Evolutionary conservation across 176 grass and related monocot species (phyloP).

Genomic region (Saccharum spontaneum): DNA sequence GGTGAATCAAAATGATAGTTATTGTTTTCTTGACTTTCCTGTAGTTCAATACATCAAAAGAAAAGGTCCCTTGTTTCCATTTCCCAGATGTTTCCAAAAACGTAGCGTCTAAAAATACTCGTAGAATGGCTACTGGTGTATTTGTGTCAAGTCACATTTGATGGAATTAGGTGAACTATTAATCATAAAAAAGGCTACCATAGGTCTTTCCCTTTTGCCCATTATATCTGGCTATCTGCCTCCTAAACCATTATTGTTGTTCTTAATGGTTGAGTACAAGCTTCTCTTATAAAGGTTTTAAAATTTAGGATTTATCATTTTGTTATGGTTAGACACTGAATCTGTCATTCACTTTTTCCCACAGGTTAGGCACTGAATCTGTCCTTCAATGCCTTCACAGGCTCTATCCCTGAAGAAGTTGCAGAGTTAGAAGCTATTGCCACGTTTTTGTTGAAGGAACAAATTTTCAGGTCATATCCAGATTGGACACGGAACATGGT

Average conservation of each 20-base stretch:
- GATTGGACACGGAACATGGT: background rate
- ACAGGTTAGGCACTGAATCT: background rate
- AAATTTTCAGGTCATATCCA: background rate
- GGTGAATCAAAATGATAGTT: slow-evolving; percentile 4
- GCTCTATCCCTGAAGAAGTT: background rate
- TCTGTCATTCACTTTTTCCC: background rate
- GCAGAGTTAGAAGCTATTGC: background rate
- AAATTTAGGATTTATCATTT: slow-evolving; percentile 8
- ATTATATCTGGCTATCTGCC: background rate
- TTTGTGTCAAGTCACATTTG: slow-evolving; percentile 1
- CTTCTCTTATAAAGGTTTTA: slow-evolving; percentile 22
- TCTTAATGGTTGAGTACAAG: slow-evolving; percentile 17
- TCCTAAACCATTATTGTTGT: slow-evolving; percentile 13
- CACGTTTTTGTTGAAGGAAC: background rate
- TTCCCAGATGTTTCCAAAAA: background rate
- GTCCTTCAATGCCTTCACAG: background rate
- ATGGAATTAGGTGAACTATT: background rate
- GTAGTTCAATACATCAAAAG: slow-evolving; percentile 18
- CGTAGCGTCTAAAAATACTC: background rate
- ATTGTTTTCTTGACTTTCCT: slow-evolving; percentile 15
- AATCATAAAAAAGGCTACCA: background rate
- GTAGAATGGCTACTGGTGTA: background rate
- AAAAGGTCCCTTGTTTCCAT: background rate
- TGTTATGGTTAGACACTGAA: background rate
- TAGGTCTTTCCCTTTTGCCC: slow-evolving; percentile 2